These are phyloP conservation scores for Eucommia ulmoides DNA, from an alignment of 257 asterid species.

Conservation along the genomic window DNA sequence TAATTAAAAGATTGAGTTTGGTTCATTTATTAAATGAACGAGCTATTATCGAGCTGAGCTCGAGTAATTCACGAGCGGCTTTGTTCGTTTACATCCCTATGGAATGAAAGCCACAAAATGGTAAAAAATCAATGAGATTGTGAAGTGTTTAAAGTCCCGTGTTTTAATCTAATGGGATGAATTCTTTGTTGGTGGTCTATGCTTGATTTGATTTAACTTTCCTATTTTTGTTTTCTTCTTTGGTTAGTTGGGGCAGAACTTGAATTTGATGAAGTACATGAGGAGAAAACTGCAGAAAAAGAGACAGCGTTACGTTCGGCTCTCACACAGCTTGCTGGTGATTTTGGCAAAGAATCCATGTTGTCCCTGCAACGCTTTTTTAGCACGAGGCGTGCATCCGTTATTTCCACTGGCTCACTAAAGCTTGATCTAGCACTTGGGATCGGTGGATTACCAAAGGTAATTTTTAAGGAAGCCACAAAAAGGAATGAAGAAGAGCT, in stretches of 20 bases:
- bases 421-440: conserved; percentile 92
- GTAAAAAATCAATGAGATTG: no score
- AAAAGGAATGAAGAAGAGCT: neutral
- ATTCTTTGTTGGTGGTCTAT: no score
- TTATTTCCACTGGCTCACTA: conserved; percentile 82
- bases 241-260: conserved; percentile 39
- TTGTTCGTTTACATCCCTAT: no score
- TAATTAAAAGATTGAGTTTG: no score
- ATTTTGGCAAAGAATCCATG: conserved; percentile 74
- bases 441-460: conserved; percentile 93
- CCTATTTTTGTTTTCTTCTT: no score
- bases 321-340: conserved; percentile 54
- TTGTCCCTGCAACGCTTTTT: conserved; percentile 76
- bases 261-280: conserved; percentile 48
- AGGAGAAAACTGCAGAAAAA: conserved; percentile 50
- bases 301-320: conserved; percentile 66
- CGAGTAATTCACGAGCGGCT: no score
- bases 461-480: conserved; percentile 14
- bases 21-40: no score
- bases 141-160: no score
- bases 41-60: no score
- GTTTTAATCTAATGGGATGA: no score
- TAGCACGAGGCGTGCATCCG: conserved; percentile 68
- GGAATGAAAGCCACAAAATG: no score
- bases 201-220: no score